These are phyloP conservation scores for Pythium monospermum DNA, from an alignment of 352 stramenopile genomes.

Conservation along the genomic window DNA sequence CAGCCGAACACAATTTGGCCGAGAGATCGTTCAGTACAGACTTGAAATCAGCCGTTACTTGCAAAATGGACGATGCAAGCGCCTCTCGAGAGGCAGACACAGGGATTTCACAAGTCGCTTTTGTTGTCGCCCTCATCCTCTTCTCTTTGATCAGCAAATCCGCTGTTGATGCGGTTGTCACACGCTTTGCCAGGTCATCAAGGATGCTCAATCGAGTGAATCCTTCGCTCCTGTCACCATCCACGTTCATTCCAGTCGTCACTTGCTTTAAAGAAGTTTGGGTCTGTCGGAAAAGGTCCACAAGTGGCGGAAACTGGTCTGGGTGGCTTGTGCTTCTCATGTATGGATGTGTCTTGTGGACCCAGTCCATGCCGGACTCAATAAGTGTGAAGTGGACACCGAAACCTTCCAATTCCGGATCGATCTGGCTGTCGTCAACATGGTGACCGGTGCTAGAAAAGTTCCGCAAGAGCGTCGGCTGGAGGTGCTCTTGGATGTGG, in stretches of 20 bases:
- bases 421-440: background rate
- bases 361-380: conserved; percentile 17
- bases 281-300: conserved; percentile 6
- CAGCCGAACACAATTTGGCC: conserved; percentile 25
- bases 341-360: background rate
- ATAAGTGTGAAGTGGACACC: conserved; percentile 22
- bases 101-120: no score
- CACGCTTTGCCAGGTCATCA: conserved; percentile 1
- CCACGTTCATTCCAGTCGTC: background rate
- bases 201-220: conserved; percentile 7
- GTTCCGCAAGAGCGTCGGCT: conserved; percentile 6
- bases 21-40: conserved; percentile 38
- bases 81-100: background rate
- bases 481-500: background rate
- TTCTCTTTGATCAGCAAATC: no score
- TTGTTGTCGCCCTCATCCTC: no score
- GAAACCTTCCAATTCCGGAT: conserved; percentile 19
- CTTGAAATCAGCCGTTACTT: conserved; percentile 18
- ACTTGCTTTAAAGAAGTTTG: background rate
- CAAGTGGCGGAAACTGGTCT: conserved; percentile 13
- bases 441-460: background rate
- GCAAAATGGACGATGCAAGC: background rate
- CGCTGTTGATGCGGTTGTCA: no score
- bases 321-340: conserved; percentile 6
- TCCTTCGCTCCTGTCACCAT: conserved; percentile 1